Evolutionary conservation across 106 monocot species (phyloP), one percentile per base, ranked within the genome.

Genomic region (Hemerocallis citrina): DNA sequence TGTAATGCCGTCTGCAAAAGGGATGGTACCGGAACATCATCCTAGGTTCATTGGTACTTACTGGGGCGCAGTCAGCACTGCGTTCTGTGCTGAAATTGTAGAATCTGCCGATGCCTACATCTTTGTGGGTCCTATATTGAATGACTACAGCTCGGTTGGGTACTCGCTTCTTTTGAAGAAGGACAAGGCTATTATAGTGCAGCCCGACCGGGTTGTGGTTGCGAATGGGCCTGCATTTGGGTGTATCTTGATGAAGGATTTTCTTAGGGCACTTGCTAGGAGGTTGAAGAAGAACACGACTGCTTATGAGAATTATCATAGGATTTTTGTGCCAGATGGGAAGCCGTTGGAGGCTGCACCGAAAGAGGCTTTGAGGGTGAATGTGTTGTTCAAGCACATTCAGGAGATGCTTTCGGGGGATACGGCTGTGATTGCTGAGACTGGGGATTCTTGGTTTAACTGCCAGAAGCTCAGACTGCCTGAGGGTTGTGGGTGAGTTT

Each of bases 401-500:
- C 67, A 67, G 27, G 10, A 21, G 7, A 67, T 67, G 67, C 52
- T 67, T n/a, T 41, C 55, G 21, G 56, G 43, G n/a, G 8, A 8
- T 31, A 67, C 38, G 4, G 67, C 67, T 12, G 67, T 67, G 55
- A 67, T 67, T 15, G 67, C 67, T 6, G 67, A 67, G 67, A 67
- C 67, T 17, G 67, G 67, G 0, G 67, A 67, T 37, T 67, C 67
- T 19, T 67, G 67, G 67, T 67, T 67, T 41, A 67, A 67, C 56
- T 67, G 67, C 42, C 67, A 67, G 67, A 67, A 67, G 67, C 67
- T 67, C n/a, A 67, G 43, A 55, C 20, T 67, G 16, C 67, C 67
- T 0, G 55, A 67, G 13, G 67, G 67, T n/a, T 88, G 87, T 33
- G 87, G 79, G 85, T 59, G 36, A 35, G 58, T 59, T 38, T 34